Conservation (phyloP, 306 rosid species). For the Glycyrrhiza uralensis region DNA sequence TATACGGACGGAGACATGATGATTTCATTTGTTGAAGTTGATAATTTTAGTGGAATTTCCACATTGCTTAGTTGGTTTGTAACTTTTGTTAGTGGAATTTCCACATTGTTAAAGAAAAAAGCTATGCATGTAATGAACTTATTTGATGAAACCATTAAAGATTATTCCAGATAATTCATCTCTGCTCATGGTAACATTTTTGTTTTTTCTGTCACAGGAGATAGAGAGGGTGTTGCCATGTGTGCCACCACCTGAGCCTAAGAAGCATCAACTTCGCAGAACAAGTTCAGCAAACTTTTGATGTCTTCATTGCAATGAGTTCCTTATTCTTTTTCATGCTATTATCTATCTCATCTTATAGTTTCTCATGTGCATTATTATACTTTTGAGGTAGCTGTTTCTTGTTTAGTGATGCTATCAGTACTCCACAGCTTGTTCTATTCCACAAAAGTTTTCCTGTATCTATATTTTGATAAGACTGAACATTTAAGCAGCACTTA, state of each 20-base stretch:
- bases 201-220: conserved; percentile 28
- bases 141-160: neutral
- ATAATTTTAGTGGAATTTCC: neutral
- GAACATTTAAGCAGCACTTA: neutral
- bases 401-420: neutral
- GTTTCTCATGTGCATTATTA: neutral
- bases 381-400: neutral
- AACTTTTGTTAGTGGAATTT: neutral
- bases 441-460: neutral
- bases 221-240: conserved; percentile 18
- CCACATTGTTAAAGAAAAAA: neutral
- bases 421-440: neutral
- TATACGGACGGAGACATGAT: too few species aligned
- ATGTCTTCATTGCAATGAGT: conserved; percentile 4
- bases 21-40: too few species aligned
- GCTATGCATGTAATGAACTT: neutral
- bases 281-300: conserved; percentile 34
- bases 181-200: neutral
- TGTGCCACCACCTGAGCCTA: conserved; percentile 30
- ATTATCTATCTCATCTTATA: neutral
- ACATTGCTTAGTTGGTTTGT: neutral
- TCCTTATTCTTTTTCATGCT: neutral
- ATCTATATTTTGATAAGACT: conserved; percentile 2
- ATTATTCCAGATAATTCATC: neutral
- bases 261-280: conserved; percentile 39